phyloP scores from a whole-genome alignment of 108 stramenopile species.

The Nitzschia sp. region DNA sequence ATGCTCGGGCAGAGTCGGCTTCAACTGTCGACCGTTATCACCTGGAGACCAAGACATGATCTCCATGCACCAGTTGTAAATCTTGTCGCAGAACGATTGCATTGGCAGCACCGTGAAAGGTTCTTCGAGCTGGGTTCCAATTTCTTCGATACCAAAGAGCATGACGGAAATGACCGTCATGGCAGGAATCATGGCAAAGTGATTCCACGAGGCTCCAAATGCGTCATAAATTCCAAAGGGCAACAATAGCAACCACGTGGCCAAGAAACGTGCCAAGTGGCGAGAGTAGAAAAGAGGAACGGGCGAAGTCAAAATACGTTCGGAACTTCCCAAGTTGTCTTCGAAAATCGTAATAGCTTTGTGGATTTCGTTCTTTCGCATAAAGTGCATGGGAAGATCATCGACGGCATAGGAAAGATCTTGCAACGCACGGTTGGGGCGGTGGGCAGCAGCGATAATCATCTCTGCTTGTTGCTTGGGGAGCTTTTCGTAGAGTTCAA shows the following conservation, averaged over 20 bases:
- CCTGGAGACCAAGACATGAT: conserved; percentile 52
- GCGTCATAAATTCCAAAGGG: conserved; percentile 59
- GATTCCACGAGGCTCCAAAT: conserved; percentile 58
- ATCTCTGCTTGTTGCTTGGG: conserved; percentile 40
- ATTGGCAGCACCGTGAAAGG: conserved; percentile 75
- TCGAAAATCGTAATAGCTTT: conserved; percentile 52
- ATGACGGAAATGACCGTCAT: conserved; percentile 50
- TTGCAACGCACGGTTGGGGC: conserved; percentile 61
- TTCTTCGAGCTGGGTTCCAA: conserved; percentile 74
- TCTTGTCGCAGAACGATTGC: conserved; percentile 73
- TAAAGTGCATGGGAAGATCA: conserved; percentile 67
- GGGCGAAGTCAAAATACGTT: conserved; percentile 65
- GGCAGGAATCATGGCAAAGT: conserved; percentile 57
- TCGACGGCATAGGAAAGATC: conserved; percentile 60
- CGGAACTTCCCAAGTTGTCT: conserved; percentile 21
- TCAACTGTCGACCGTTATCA: conserved; percentile 33
- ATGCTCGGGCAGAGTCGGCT: neutral
- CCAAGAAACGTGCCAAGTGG: conserved; percentile 67
- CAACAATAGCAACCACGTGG: conserved; percentile 53
- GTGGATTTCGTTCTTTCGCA: conserved; percentile 65
- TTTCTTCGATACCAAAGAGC: conserved; percentile 79
- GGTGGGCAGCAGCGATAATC: conserved; percentile 57
- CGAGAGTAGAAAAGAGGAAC: conserved; percentile 68
- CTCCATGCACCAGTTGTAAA: conserved; percentile 56
- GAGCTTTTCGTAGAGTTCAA: conserved; percentile 43